Base-by-base conservation (phyloP, 352 stramenopile genomes). In the Globisporangium lucens region DNA sequence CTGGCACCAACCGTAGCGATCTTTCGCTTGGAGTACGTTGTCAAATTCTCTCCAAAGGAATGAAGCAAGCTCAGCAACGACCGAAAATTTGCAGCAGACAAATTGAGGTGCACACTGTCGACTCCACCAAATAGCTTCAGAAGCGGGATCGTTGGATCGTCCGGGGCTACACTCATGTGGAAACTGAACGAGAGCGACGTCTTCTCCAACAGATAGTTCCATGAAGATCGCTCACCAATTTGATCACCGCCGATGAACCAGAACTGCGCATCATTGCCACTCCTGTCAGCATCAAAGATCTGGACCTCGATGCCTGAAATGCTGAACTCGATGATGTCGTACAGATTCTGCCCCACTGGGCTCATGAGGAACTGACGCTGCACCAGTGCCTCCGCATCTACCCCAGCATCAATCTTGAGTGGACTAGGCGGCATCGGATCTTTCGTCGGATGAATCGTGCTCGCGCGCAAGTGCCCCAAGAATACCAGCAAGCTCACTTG, bases 221-320 rank as follows among this genome's bases (percentile, higher is more conserved):
- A 85, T 20, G 75, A 65, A 5, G 71, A 76, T 35, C 36, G 47
- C n/a, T 22, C 22, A 12, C 52, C 13, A n/a, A 55, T 27, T n/a
- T 58, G 70, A 22, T 61, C 51, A 4, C 65, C 57, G 24, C 35
- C 24, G 62, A 75, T 56, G 29, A 60, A 66, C 58, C 58, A 70
- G 15, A 66, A 66, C 30, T 56, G 65, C 8, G 8, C 53, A 38
- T 70, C 65, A 7, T 69, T 55, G 27, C 55, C 60, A 22, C 53
- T 67, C 30, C 53, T 36, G 24, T 67, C 46, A 7, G 38, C 35
- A 22, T 82, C 77, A 24, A 86, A 75, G 52, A 92, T 72, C 59
- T 89, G 83, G 12, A 93, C 85, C 75, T 95, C 82, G 60, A 93
- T 89, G 3, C 86, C 86, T 0, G 80, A 85, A n/a, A 95, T 78